Percentiles rank a stretch among this genome's conserved stretches.
These are phyloP conservation scores for Mycogone perniciosa DNA, from an alignment of 2,329 filamentous ascomycete species.

Conservation along the genomic window DNA sequence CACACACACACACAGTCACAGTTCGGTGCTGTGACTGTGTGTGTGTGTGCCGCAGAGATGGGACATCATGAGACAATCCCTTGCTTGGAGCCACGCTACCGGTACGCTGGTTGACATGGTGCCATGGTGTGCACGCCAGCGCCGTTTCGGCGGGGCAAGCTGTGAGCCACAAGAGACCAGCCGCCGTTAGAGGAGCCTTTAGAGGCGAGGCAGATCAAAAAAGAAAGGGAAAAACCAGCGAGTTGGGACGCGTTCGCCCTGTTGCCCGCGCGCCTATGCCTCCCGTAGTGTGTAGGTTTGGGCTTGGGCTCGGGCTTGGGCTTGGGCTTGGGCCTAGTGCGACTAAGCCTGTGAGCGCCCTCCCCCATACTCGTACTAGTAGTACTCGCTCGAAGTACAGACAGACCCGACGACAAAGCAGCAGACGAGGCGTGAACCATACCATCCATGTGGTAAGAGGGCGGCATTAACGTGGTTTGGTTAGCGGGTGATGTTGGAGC, in stretches of 20 bases:
- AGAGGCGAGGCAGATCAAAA: background rate
- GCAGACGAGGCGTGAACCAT: no score
- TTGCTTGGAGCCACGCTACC: conserved; percentile 13
- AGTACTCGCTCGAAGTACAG: no score
- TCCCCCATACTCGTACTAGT: no score
- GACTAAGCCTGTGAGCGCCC: no score
- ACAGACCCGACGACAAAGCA: no score
- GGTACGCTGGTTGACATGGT: conserved; percentile 11
- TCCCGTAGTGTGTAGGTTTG: background rate
- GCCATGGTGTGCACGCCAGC: conserved; percentile 9
- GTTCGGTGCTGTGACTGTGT: conserved; percentile 3
- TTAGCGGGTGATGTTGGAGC: no score
- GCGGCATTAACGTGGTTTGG: no score
- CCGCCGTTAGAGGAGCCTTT: background rate
- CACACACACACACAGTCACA: conserved; percentile 6
- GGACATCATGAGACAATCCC: conserved; percentile 14
- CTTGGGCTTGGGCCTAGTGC: no score
- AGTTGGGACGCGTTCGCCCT: background rate
- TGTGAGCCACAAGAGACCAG: conserved; percentile 5
- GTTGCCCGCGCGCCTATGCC: conserved; percentile 7
- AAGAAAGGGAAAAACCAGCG: background rate
- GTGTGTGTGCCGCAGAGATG: conserved; percentile 10
- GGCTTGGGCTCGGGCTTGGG: background rate
- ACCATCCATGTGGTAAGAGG: no score
- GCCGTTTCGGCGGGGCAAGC: conserved; percentile 13